Base-by-base conservation (phyloP, 768 basidiomycete genomes). In the Tephrocybe sp. region DNA sequence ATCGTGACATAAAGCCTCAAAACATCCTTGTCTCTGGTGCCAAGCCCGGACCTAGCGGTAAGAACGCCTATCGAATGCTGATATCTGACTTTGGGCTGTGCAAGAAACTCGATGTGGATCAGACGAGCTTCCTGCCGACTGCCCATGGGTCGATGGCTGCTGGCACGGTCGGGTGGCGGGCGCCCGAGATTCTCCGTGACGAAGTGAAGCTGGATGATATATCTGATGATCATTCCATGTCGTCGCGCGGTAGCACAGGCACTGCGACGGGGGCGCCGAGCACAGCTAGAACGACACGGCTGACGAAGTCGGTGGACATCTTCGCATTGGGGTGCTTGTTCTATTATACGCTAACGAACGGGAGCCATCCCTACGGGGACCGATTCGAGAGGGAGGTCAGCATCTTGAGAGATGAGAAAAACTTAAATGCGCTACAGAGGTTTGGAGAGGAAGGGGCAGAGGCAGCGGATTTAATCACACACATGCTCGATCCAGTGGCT, bases 71-170 rank as follows among this genome's bases (percentile, higher is more conserved):
- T 58, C 75, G 91, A 42, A 93, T 95, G 92, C 72, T 95, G 54
- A 95, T 94, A 51, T 97, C 94, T 1, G 97, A 99, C 70, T 98
- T 99, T 65, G 97, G 97, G 30, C 76, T 99, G 44, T 98, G 96
- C 66, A 95, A 95, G 68, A 93, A 90, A 66, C 77, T 98, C 39
- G 95, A 98, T 58, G 73, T 91, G 32, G 97, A 98, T 69, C 95
- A 98, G 77, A 95, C 93, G 45, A 94, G 92, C 62, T 98, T 98
- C 68, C 72, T 93, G 57, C 96, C 95, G 1, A 98, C 96, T 0
- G 84, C 85, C 14, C 88, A 95, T 62, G 93, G 96, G 5, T 82
- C 88, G 26, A 83, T 90, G 73, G 91, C 83, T 18, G 93, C 91
- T 9, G 97, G 97, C 12, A 96, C 95, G 0, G 88, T 95, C 17